Conservation (phyloP, 176 grass and related monocot genomes). For the Oryza rufipogon region DNA sequence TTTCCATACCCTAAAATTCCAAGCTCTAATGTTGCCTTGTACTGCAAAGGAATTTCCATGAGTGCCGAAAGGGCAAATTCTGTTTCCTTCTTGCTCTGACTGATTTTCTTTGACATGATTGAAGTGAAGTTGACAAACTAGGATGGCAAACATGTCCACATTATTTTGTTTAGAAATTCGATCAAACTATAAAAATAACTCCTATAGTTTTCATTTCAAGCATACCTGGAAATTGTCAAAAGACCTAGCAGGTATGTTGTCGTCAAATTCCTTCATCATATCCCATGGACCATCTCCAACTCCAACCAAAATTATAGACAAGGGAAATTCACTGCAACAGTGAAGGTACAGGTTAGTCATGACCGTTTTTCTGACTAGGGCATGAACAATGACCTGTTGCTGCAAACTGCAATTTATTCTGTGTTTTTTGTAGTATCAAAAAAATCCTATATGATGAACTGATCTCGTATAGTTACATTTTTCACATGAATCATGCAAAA, state of each 20-base stretch:
- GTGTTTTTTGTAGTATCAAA: not conserved
- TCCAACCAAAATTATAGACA: conserved; percentile 73
- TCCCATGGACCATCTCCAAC: conserved; percentile 79
- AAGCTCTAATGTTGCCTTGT: conserved; percentile 81
- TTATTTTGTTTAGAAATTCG: conserved; percentile 1
- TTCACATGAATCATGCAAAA: conserved; percentile 9
- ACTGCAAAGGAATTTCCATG: conserved; percentile 87
- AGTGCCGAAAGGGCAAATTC: conserved; percentile 86
- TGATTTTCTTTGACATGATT: conserved; percentile 80
- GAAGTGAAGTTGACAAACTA: conserved; percentile 90
- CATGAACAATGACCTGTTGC: not conserved
- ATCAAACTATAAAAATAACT: conserved; percentile 14
- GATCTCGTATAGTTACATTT: conserved; percentile 14
- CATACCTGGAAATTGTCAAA: conserved; percentile 76
- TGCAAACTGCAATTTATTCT: conserved; percentile 20
- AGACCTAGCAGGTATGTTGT: conserved; percentile 70
- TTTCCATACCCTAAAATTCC: conserved; percentile 75
- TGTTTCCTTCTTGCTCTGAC: conserved; percentile 67
- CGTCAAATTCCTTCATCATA: conserved; percentile 79
- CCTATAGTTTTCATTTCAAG: not conserved
- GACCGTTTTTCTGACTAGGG: not conserved
- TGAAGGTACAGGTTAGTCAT: conserved; percentile 2
- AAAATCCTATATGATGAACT: not conserved
- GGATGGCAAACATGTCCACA: conserved; percentile 7
- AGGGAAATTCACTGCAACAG: conserved; percentile 60